Evolutionary conservation across 106 monocot species (phyloP), one percentile per base, ranked within the genome.

Genomic region (Dioscorea alata): DNA sequence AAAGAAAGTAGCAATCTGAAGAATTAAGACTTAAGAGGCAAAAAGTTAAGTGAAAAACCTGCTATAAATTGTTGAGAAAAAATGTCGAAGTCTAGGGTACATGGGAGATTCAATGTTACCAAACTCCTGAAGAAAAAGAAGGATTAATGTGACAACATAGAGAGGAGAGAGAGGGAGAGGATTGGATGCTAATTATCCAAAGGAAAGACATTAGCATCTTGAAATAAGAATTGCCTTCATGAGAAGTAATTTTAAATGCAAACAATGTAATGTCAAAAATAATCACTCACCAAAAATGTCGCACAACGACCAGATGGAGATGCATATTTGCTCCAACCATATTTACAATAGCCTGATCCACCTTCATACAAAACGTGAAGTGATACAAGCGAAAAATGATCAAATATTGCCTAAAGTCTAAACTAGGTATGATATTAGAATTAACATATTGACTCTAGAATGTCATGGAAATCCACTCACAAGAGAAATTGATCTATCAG

Each of bases 261-360:
- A 18, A 18, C 17, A 2, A 53, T 10, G 2, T 53, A 9, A 3
- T 49, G n/a, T 50, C 24, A 63, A 20, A 52, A 73, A 52, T 42
- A 42, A 8, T 42, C 10, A 35, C 82, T 79, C 67, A 96, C 96
- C 75, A 92, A 65, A 78, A 96, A 96, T 59, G 96, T 96, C 14
- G 92, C 86, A 76, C 92, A 96, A 24, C 92, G 96, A 59, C 96
- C 96, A 52, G 96, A 96, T 63, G 96, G 96, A 76, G 77, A 67
- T 71, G 50, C 23, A 84, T 86, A 89, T 80, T 96, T 96, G 88
- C 96, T 92, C 91, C 89, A 92, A 59, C 96, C 96, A 84, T 86
- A 96, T 66, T 96, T 96, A 74, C 92, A 89, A 60, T 96, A 96
- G 52, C 96, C 96, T 57, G 96, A 96, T 78, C 96, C 96, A 82